Percentiles rank a stretch among this genome's conserved stretches.
phyloP scores from a whole-genome alignment of 108 stramenopile species.

The Fragilariopsis cylindrus region DNA sequence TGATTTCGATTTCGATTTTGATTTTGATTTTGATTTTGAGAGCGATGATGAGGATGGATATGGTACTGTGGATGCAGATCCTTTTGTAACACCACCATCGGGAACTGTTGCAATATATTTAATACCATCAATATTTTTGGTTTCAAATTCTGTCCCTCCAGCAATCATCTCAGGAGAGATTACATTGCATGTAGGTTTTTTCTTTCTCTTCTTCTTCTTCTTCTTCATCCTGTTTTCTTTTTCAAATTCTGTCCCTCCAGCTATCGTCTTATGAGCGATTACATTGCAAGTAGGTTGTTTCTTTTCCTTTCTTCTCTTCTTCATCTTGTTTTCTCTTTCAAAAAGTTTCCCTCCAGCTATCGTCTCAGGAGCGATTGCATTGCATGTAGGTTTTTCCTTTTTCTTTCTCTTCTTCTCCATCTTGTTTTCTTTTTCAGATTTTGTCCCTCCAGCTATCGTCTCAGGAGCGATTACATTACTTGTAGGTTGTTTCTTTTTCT shows the following conservation, averaged over 20 bases:
- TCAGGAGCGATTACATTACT: slow-evolving; percentile 11
- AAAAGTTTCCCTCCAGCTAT: too few species aligned
- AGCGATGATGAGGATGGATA: background rate
- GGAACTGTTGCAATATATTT: background rate
- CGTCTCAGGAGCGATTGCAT: too few species aligned
- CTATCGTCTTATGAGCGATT: slow-evolving; percentile 71
- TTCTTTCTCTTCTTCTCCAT: too few species aligned
- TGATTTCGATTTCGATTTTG: too few species aligned
- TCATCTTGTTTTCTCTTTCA: too few species aligned
- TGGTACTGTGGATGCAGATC: background rate
- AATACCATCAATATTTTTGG: slow-evolving; percentile 19
- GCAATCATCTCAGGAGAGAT: background rate
- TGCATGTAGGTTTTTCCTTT: too few species aligned
- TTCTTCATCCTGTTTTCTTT: too few species aligned
- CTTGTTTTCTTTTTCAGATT: slow-evolving; percentile 4
- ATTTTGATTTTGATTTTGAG: too few species aligned
- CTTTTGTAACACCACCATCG: background rate
- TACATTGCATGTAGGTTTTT: slow-evolving; percentile 6
- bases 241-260: background rate
- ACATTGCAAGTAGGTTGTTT: slow-evolving; percentile 24
- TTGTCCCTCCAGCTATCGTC: background rate
- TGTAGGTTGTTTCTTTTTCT: background rate
- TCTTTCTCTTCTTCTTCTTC: background rate
- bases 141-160: slow-evolving; percentile 14
- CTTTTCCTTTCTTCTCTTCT: background rate